Evolutionary conservation across 768 basidiomycete species (phyloP).

Genomic region (Filobasidium wieringae): DNA sequence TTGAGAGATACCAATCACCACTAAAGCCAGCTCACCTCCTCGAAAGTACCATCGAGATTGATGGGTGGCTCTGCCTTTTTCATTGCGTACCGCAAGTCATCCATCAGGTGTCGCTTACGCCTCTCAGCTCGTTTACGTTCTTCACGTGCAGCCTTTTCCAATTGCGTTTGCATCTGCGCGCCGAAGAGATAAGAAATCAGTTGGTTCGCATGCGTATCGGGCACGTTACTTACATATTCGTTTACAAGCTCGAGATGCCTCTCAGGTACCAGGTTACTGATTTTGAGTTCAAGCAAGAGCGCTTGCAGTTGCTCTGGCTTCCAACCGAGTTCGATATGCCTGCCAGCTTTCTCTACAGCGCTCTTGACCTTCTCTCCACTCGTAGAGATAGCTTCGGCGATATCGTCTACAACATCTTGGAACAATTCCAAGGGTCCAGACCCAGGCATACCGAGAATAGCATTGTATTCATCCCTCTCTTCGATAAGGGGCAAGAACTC

Average conservation of each 20-base stretch:
- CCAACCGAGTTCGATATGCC: conserved; percentile 24
- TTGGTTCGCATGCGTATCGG: background rate
- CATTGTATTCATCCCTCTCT: conserved; percentile 69
- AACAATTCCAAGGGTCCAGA: conserved; percentile 92
- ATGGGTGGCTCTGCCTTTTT: conserved; percentile 76
- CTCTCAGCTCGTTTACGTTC: conserved; percentile 55
- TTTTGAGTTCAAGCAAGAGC: conserved; percentile 24
- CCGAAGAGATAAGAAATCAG: background rate
- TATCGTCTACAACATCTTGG: conserved; percentile 79
- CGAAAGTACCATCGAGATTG: conserved; percentile 62
- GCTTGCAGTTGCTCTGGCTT: conserved; percentile 30
- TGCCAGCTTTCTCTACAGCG: conserved; percentile 32
- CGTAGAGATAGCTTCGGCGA: conserved; percentile 73
- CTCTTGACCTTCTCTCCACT: conserved; percentile 52
- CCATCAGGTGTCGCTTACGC: conserved; percentile 72
- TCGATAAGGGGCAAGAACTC: conserved; percentile 65
- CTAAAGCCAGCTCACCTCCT: conserved; percentile 51
- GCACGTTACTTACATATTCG: conserved; percentile 18
- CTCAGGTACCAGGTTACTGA: conserved; percentile 52
- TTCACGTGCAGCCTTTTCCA: conserved; percentile 68
- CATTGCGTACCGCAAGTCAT: conserved; percentile 89
- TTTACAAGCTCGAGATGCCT: conserved; percentile 50
- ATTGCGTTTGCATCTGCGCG: conserved; percentile 54
- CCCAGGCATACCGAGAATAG: conserved; percentile 81
- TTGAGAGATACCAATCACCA: conserved; percentile 2